Base-by-base conservation (phyloP, 2,329 filamentous ascomycete species). In the Aurifilum marmelostoma region DNA sequence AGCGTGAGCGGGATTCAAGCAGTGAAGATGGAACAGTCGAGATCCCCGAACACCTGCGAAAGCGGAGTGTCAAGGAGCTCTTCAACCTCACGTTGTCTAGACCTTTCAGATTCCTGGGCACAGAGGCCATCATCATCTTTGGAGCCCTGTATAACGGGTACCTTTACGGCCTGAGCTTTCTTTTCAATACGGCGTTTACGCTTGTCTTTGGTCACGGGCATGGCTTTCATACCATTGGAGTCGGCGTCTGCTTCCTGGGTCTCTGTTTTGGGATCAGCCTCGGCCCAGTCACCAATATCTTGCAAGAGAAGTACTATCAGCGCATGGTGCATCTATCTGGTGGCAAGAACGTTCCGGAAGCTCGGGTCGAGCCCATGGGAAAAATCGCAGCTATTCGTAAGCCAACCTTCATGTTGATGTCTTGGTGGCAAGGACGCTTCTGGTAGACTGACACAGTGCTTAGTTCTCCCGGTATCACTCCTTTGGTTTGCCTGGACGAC, bases 101-200 rank as follows among this genome's bases (percentile, higher is more conserved):
- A n/a, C 83, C 83, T 0, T 83, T 85, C 68, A 75, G 80, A 1
- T 84, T 84, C 63, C 71, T 84, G 3, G 78, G 76, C 16, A 80
- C 81, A 1, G 83, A 84, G 72, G 80, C 82, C 47, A 84, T 85
- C 58, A 80, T 83, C 39, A 78, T 82, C 21, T 83, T 83, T 47
- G 79, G 77, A n/a, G 82, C 83, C 2, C 72, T 83, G 0, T 84
- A 83, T 73, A 84, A 84, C 62, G 83, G 81, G 4, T 84, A 83
- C 69, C 75, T 84, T 2, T 84, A 84, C 63, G 83, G 83, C 1
- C 69, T 84, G 11, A 83, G 81, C 1, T 85, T 85, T 66, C 75
- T 84, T 0, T 84, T 84, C 76, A 84, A 84, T 67, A 81, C 79
- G 3, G 83, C 82, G 0, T 85, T 85, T 67, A 77, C 79, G 27